Base-by-base conservation (phyloP, 495 filamentous ascomycete species). In the Daldinia vernicosa region DNA sequence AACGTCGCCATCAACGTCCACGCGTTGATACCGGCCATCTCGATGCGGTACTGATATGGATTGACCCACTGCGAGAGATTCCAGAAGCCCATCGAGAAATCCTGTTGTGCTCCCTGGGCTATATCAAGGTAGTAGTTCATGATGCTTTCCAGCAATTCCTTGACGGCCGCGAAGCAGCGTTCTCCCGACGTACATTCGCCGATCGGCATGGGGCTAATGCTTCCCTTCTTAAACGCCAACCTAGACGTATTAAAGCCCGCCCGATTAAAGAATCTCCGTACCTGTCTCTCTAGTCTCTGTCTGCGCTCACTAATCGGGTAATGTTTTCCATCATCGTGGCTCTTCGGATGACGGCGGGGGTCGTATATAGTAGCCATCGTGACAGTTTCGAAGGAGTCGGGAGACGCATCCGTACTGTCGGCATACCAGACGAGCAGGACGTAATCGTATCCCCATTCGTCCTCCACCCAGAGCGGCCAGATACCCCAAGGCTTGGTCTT, bases 381-480 rank as follows among this genome's bases (percentile, higher is more conserved):
- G 12, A 73, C 1, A 2, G 32, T 26, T n/a, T 72, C 40, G 56
- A 53, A 72, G 4, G 33, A 17, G 11, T 6, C 19, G 15, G 47
- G 19, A 15, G 27, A 9, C 6, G 19, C 40, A 0, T 15, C 1
- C 15, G 17, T 8, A 0, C 8, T 3, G 3, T 37, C 6, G 11
- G 71, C 40, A 17, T 57, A 60, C 73, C 67, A 77, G 9, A 71
- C 40, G 6, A 69, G 47, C 37, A 71, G 30, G 4, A 77, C 47
- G 9, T 27, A 77, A 33, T 76, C 74, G 14, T 30, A 52, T 1
- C 75, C 75, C 54, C 60, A 74, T 11, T 70, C 8, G n/a, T 77
- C 75, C 55, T 77, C 75, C 2, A 77, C 63, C 65, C 68, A 77
- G 32, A 77, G 26, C 8, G 75, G 75, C 74, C 74, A 72, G 9